These are phyloP conservation scores for Mucor mucedo DNA, from an alignment of 371 early-diverging fungal species.

Conservation along the genomic window DNA sequence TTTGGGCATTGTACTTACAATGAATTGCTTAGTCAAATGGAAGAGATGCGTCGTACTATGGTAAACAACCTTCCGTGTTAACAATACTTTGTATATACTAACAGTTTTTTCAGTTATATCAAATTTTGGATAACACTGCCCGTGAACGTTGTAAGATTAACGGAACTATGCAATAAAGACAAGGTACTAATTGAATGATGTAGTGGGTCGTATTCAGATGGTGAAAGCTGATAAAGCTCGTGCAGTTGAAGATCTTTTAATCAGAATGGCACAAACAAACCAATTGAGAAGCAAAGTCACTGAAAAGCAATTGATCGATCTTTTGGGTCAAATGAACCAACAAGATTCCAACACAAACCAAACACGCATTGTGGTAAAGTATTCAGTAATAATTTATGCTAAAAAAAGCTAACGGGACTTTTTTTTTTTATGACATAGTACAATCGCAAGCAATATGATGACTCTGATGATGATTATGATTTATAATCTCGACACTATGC, in stretches of 20 bases:
- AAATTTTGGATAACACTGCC: conserved; percentile 85
- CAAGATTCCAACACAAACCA: conserved; percentile 61
- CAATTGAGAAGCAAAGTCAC: conserved; percentile 83
- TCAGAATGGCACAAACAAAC: conserved; percentile 87
- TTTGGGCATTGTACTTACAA: neutral
- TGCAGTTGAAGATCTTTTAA: conserved; percentile 87
- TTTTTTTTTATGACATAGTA: conserved; percentile 39
- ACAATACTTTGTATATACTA: neutral
- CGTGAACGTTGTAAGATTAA: conserved; percentile 77
- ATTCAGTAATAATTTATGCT: neutral
- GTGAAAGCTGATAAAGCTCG: conserved; percentile 91
- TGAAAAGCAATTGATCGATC: conserved; percentile 84
- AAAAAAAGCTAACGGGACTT: neutral
- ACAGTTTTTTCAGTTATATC: conserved; percentile 59
- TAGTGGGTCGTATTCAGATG: conserved; percentile 87
- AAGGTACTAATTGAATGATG: neutral
- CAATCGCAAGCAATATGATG: conserved; percentile 66
- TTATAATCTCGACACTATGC: conserved; percentile 37
- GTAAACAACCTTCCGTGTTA: conserved; percentile 36
- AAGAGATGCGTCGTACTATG: conserved; percentile 85
- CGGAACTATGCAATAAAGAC: neutral
- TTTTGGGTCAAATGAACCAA: conserved; percentile 85
- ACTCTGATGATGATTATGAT: conserved; percentile 74
- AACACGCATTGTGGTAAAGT: conserved; percentile 79
- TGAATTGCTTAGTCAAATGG: conserved; percentile 62